Evolutionary conservation across 2,329 filamentous ascomycete genomes (phyloP), one percentile per base, ranked within the genome.

Genomic region (Capronia coronata): DNA sequence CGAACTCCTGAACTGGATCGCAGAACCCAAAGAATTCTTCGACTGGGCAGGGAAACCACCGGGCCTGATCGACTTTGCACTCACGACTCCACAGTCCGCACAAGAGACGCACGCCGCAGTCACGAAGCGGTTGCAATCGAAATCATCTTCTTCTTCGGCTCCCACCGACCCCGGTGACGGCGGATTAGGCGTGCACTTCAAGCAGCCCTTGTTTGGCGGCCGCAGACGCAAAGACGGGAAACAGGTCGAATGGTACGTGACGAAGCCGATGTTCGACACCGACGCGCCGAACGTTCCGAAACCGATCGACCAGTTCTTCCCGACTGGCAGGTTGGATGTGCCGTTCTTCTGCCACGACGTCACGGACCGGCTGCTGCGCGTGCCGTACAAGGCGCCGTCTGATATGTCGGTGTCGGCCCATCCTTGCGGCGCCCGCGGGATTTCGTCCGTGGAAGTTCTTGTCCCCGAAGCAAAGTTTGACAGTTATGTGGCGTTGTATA

Each of bases 291-390:
- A 47, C 22, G 45, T 56, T 1, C 51, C 51, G 1, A 32, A 35
- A 25, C 51, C 54, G 23, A 14, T 38, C 1, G 51, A 56, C 14
- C 29, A 22, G 16, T 54, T 29, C 27, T 57, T 56, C 22, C 49
- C 52, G 10, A 54, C 39, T 1, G 44, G 52, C 9, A 52, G 55
- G 8, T 43, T 57, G 27, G 56, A 59, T 16, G 51, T 54, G 3
- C 60, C 59, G 5, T 62, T 60, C 51, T 62, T 60, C 49, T 59
- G 57, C 47, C 60, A 62, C 53, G 55, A 62, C 29, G 56, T 61
- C 3, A 59, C 58, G 32, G 46, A 48, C 13, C 51, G 59, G 34
- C 39, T 9, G 4, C 22, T 71, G 63, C 19, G 69, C 61, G 49
- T 61, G 21, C 58, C 57, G 8, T 59, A 46, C 39, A 37, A 37